A percentile compares a stretch with the other conserved stretches of the same genome.
Conservation (phyloP, 73 alveolate species). For the Loxodes magnus region DNA sequence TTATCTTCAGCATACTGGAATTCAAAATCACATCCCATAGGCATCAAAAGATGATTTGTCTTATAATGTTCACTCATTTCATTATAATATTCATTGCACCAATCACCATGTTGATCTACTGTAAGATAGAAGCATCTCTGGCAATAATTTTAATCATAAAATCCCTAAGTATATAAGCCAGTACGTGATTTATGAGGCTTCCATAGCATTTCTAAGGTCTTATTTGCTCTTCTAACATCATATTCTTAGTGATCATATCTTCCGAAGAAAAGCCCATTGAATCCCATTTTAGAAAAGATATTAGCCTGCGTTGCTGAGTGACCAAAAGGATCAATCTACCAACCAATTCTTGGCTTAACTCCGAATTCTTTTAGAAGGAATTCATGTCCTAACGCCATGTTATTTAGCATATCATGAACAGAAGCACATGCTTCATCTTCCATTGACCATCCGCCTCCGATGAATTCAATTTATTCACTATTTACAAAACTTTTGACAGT, state of each 20-base stretch:
- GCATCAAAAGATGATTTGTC: constrained; percentile 39
- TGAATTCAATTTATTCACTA: constrained; percentile 65
- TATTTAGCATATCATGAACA: constrained; percentile 66
- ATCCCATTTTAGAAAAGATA: constrained; percentile 75
- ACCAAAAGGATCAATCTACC: constrained; percentile 97
- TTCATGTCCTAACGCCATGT: constrained; percentile 75
- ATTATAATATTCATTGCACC: constrained; percentile 22
- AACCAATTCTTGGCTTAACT: constrained; percentile 69
- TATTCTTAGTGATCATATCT: constrained; percentile 78
- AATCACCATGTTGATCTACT: constrained; percentile 24
- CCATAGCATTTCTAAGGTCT: constrained; percentile 71
- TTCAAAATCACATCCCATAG: constrained; percentile 65
- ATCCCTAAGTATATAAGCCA: constrained; percentile 4
- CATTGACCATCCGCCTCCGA: constrained; percentile 85
- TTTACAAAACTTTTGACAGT: constrained; percentile 50
- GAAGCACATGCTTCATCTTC: constrained; percentile 82
- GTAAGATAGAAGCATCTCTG: constrained; percentile 19
- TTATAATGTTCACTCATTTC: constrained; percentile 24
- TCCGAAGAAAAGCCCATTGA: constrained; percentile 73
- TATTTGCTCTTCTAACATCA: constrained; percentile 46
- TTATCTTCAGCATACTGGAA: constrained; percentile 39
- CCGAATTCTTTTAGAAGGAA: constrained; percentile 71
- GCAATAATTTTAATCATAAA: constrained; percentile 18
- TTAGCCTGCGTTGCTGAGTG: constrained; percentile 80
- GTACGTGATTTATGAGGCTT: constrained; percentile 35